Evolutionary conservation across 768 basidiomycete species (phyloP), one percentile per base, ranked within the genome.

Genomic region (Ramaria rubella): DNA sequence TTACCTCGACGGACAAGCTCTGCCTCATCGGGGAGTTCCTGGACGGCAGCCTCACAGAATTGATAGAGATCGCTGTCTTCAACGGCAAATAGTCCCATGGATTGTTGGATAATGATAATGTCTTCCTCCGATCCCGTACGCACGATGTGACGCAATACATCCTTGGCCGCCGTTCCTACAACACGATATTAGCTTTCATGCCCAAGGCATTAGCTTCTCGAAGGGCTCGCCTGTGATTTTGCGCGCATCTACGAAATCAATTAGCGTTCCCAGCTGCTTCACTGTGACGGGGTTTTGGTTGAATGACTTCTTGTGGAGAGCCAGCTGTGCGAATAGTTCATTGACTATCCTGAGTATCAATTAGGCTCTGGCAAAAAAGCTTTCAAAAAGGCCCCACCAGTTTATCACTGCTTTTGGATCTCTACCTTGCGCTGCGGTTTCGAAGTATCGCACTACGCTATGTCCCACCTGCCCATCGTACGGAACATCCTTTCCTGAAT

Each of bases 391-490:
- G 44, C 14, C 80, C 59, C 56, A 93, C 95, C 94, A 98, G 66
- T 97, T 97, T 17, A 86, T 78, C 15, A 85, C 89, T 4, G 77
- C 70, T 63, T 85, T 87, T 0, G 89, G 81, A 57, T 87, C 78
- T 50, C 87, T 72, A 11, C 72, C 73, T 27, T 67, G 57, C 0
- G 78, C 72, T 40, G 92, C 83, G 6, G 81, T 71, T 64, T 96
- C 90, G 65, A 96, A 98, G 69, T 89, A 98, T 3, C 75, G 71
- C 3, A 95, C 77, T 1, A 84, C 88, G 5, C 82, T 80, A 9
- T 61, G 62, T 9, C 70, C 69, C 1, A 69, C 65, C 59, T 72
- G 77, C 0, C 86, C 86, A 60, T 90, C 87, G 58, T 75, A 82
- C 12, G 72, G 75, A 17, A 87, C 76, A 31, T 86, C 83, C 9